Base-by-base conservation (phyloP, 345 rosid genomes). In the Eucalyptus sp. region DNA sequence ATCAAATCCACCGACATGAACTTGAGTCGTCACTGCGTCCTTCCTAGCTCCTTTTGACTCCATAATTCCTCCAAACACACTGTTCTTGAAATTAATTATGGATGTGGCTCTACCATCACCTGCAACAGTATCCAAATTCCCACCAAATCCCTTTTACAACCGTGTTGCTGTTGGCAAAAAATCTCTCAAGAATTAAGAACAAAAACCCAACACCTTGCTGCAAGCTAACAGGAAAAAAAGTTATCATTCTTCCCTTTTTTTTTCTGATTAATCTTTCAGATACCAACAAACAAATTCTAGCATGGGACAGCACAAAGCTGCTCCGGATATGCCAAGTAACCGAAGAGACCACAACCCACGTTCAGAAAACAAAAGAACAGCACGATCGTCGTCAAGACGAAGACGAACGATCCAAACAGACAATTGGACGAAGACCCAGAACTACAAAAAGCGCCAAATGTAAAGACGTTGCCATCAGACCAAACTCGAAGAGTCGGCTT, bases 1-100 rank as follows among this genome's bases (percentile, higher is more conserved):
- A 89, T 89, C 93, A 91, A 97, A 97, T 88, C 99, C 98, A 89
- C 98, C 97, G 88, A 97, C 50, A 93, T 95, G 95, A 89, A 93
- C 93, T 92, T 96, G 99, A 56, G 98, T 95, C 81, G 94, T 97
- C 88, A 95, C 91, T 9, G 93, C 87, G 31, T 91, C 93, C 91
- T 91, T 92, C 33, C 37, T 91, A 49, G 81, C 50, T 89, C 86
- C 93, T 91, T 92, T 92, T 51, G 87, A 87, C 86, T 76, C 95
- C 97, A 94, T 93, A 41, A 41, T 71, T 71, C 13, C 81, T 71
- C 44, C 13, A 71, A 71, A 71, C 81, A 71, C 81, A 33, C 25
- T 18, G 81, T 71, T 17, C 81, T 71, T 17, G 81, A 33, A 18
- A 71, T 17, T 71, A 33, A 33, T 10, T 37, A 33, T 17, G 44